These are phyloP conservation scores for Aspergillus niger DNA, from an alignment of 2,329 filamentous ascomycete genomes.

Conservation along the genomic window DNA sequence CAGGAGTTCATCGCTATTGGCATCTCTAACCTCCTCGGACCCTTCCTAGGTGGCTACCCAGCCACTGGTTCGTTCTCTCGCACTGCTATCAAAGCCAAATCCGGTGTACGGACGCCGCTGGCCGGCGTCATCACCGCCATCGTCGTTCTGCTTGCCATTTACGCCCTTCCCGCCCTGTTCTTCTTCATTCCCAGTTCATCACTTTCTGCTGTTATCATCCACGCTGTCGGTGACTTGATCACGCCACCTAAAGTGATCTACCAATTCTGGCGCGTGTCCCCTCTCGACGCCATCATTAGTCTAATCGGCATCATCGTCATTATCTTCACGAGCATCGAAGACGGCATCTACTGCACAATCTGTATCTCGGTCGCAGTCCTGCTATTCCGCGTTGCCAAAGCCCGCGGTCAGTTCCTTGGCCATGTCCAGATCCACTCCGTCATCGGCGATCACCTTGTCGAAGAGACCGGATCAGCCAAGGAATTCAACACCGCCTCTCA, in stretches of 20 bases:
- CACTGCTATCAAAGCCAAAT: conserved; percentile 94
- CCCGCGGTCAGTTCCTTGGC: conserved; percentile 81
- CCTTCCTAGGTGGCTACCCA: conserved; percentile 87
- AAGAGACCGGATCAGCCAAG: conserved; percentile 61
- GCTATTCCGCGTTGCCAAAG: conserved; percentile 79
- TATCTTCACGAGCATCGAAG: conserved; percentile 82
- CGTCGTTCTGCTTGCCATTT: conserved; percentile 84
- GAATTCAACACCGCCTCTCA: conserved; percentile 51
- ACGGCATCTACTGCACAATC: conserved; percentile 88
- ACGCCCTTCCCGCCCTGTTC: conserved; percentile 82
- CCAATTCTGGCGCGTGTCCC: conserved; percentile 91
- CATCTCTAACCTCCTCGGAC: conserved; percentile 81
- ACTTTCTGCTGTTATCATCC: conserved; percentile 87
- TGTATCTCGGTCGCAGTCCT: conserved; percentile 73
- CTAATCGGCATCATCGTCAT: conserved; percentile 88
- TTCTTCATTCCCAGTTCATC: conserved; percentile 84
- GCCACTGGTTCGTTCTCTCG: conserved; percentile 93
- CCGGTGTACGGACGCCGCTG: conserved; percentile 85
- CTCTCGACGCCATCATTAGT: conserved; percentile 87
- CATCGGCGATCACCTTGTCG: conserved; percentile 71
- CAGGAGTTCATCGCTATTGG: conserved; percentile 95
- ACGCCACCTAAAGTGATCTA: conserved; percentile 87
- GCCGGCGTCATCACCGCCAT: conserved; percentile 83
- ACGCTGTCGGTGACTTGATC: conserved; percentile 89
- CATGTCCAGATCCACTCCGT: conserved; percentile 82